Evolutionary conservation across 2,329 filamentous ascomycete genomes (phyloP).

Genomic region (Botrytis sinoallii): DNA sequence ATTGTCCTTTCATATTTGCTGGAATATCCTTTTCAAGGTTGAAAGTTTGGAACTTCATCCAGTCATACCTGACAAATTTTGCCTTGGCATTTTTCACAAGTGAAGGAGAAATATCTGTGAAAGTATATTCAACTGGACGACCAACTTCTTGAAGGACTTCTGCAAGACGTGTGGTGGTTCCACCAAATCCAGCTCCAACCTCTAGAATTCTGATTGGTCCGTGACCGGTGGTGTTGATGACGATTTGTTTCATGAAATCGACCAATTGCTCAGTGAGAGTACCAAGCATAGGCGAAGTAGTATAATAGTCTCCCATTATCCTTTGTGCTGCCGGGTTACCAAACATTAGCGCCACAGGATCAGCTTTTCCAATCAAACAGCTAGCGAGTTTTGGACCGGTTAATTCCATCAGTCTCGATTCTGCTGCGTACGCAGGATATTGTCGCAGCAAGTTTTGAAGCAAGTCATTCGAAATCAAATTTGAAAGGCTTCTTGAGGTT

Average conservation of each 20-base stretch:
- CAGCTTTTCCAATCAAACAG: slow-evolving; percentile 26
- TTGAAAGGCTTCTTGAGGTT: slow-evolving; percentile 8
- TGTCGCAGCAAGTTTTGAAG: slow-evolving; percentile 27
- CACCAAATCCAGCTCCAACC: slow-evolving; percentile 43
- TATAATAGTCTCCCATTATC: slow-evolving; percentile 28
- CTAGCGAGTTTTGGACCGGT: slow-evolving; percentile 27
- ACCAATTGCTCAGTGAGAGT: not conserved
- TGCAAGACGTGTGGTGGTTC: slow-evolving; percentile 11
- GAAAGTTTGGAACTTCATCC: slow-evolving; percentile 27
- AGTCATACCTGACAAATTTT: slow-evolving; percentile 27
- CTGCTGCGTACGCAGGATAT: slow-evolving; percentile 37
- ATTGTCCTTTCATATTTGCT: slow-evolving; percentile 18
- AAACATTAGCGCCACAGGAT: slow-evolving; percentile 31
- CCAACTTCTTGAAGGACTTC: not conserved
- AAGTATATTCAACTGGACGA: slow-evolving; percentile 8
- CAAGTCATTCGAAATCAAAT: not conserved
- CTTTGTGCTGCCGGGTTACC: slow-evolving; percentile 23
- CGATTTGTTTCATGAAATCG: not conserved
- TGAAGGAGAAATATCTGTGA: slow-evolving; percentile 35
- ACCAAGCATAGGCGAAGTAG: slow-evolving; percentile 6
- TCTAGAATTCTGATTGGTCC: slow-evolving; percentile 31
- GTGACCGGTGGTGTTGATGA: not conserved
- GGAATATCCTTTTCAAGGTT: slow-evolving; percentile 27
- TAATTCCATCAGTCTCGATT: slow-evolving; percentile 24
- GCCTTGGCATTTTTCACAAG: slow-evolving; percentile 31